Evolutionary conservation across 306 rosid genomes (phyloP).

Genomic region (Vigna nakashimae): DNA sequence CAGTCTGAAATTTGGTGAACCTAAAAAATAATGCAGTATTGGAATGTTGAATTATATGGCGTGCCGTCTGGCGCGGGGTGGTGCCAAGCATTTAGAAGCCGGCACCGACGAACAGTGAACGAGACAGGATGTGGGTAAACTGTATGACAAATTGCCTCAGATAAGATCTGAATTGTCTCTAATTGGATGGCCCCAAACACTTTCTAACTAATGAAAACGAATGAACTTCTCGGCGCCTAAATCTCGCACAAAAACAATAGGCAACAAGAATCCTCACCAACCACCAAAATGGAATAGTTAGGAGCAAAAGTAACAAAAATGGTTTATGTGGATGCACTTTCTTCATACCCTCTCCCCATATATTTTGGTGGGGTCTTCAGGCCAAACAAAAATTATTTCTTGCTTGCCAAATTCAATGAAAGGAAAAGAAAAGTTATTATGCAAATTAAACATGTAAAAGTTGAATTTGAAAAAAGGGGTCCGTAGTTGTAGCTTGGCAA

Average conservation of each 20-base stretch:
- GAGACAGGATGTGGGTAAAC: conserved; percentile 48
- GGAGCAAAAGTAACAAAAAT: not conserved
- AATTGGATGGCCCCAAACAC: conserved; percentile 43
- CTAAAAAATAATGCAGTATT: conserved; percentile 7
- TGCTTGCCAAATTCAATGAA: conserved; percentile 40
- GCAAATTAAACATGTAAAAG: conserved; percentile 21
- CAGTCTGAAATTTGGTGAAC: conserved; percentile 2
- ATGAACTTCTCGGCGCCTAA: conserved; percentile 22
- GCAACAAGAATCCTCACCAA: conserved; percentile 38
- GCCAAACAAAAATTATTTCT: conserved; percentile 47
- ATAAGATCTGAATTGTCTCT: conserved; percentile 29
- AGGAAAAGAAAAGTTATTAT: not conserved
- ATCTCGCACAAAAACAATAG: conserved; percentile 35
- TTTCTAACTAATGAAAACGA: conserved; percentile 11
- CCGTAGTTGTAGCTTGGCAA: conserved; percentile 36
- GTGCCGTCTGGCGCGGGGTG: conserved; percentile 44
- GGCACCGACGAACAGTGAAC: conserved; percentile 66
- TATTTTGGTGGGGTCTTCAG: conserved; percentile 51
- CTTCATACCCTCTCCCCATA: conserved; percentile 45
- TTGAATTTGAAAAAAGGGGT: conserved; percentile 36
- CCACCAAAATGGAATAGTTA: conserved; percentile 40
- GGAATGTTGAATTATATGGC: conserved; percentile 8
- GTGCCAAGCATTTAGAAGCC: conserved; percentile 46
- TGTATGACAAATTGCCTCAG: conserved; percentile 50
- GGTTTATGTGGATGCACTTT: conserved; percentile 38